Percentiles rank a stretch among this genome's conserved stretches.
Evolutionary conservation across 2,329 filamentous ascomycete species (phyloP).

Genomic region (Pseudopyrenochaeta lycopersici): DNA sequence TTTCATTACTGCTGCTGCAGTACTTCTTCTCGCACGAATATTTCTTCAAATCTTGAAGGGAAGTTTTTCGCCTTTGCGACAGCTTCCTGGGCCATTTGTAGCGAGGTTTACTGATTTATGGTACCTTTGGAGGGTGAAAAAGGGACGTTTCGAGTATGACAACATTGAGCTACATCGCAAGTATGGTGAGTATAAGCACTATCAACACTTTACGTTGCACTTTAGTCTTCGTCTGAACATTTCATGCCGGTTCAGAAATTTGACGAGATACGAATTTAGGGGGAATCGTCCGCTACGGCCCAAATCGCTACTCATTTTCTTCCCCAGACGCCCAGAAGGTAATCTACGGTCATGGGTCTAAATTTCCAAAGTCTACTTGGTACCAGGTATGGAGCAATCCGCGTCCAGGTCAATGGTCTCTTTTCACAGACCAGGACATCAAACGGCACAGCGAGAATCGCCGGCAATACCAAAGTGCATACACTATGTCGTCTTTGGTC

Average conservation of each 20-base stretch:
- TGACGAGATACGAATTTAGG: conserved; percentile 9
- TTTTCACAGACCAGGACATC: conserved; percentile 52
- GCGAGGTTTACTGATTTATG: conserved; percentile 20
- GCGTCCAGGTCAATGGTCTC: conserved; percentile 36
- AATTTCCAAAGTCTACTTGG: conserved; percentile 30
- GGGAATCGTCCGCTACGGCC: conserved; percentile 13
- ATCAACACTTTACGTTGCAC: not conserved
- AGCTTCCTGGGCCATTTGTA: conserved; percentile 14
- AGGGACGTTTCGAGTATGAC: conserved; percentile 10
- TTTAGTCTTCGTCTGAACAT: not conserved
- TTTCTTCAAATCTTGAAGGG: conserved; percentile 9
- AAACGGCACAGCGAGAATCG: conserved; percentile 47
- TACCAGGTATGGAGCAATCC: conserved; percentile 23
- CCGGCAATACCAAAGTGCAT: conserved; percentile 34
- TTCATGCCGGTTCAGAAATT: not conserved
- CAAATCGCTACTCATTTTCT: conserved; percentile 16
- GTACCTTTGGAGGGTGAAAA: conserved; percentile 18
- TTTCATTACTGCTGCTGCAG: conserved; percentile 3
- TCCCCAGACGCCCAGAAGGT: conserved; percentile 16
- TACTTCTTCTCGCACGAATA: conserved; percentile 9
- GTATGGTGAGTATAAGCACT: conserved; percentile 7
- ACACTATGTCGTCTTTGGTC: conserved; percentile 38
- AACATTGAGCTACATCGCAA: conserved; percentile 22
- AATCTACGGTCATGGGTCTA: conserved; percentile 28
- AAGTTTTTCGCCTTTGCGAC: conserved; percentile 12